These are phyloP conservation scores for Leccinum incarnatum DNA, from an alignment of 768 basidiomycete genomes.

Conservation along the genomic window DNA sequence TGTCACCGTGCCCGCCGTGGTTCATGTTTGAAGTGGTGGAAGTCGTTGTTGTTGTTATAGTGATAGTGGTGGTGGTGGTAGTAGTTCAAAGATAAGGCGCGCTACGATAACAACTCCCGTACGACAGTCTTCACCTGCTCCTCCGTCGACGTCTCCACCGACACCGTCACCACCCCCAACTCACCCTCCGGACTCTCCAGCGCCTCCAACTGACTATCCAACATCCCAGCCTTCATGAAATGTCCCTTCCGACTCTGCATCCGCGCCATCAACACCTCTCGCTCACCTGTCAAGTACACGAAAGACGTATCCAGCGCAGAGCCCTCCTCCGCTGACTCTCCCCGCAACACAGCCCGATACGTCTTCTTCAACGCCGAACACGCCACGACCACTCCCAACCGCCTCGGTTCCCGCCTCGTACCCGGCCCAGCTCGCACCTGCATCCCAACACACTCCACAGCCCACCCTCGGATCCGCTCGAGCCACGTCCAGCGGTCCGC, in stretches of 20 bases:
- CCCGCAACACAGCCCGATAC: slow-evolving; percentile 83
- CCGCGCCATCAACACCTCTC: slow-evolving; percentile 55
- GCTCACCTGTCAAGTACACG: slow-evolving; percentile 69
- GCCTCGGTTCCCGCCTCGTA: neutral
- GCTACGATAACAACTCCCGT: neutral
- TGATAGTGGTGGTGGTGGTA: neutral
- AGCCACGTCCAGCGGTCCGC: slow-evolving; percentile 88
- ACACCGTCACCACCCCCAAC: slow-evolving; percentile 63
- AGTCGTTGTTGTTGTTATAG: neutral
- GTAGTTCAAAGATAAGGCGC: neutral
- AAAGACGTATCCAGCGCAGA: slow-evolving; percentile 56
- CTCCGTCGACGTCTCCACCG: slow-evolving; percentile 49
- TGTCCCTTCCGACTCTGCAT: slow-evolving; percentile 67
- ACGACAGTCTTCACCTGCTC: slow-evolving; percentile 50
- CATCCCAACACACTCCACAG: slow-evolving; percentile 32
- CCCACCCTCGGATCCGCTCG: slow-evolving; percentile 61
- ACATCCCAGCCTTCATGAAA: slow-evolving; percentile 82
- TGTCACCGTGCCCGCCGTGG: slow-evolving; percentile 50
- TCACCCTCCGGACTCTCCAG: slow-evolving; percentile 71
- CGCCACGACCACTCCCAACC: slow-evolving; percentile 70
- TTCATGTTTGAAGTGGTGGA: slow-evolving; percentile 24
- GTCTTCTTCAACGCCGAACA: slow-evolving; percentile 81
- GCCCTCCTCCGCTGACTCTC: neutral
- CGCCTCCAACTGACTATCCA: slow-evolving; percentile 72
- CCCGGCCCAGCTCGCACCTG: neutral